These are phyloP conservation scores for Candida schatavii DNA, from an alignment of 805 yeast genomes.

Conservation along the genomic window DNA sequence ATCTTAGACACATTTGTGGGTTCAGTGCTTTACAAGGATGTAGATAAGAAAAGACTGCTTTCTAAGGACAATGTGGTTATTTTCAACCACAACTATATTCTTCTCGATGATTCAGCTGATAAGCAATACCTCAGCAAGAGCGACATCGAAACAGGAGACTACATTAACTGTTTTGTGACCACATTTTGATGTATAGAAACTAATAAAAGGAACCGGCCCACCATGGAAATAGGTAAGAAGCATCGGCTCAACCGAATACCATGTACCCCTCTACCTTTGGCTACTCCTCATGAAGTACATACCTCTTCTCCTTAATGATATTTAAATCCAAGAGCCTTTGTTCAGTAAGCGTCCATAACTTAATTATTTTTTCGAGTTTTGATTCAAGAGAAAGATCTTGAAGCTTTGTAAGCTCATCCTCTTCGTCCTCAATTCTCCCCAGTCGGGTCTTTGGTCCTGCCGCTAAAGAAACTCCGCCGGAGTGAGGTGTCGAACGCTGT, in stretches of 20 bases:
- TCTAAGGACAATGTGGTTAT: constrained; percentile 22
- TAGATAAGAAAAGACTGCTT: constrained; percentile 10
- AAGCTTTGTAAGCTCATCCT: constrained; percentile 21
- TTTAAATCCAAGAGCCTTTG: constrained; percentile 43
- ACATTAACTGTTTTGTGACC: constrained; percentile 28
- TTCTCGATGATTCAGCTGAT: constrained; percentile 20
- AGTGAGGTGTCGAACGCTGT: not conserved
- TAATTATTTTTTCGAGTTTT: constrained; percentile 51
- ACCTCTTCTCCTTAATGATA: constrained; percentile 23
- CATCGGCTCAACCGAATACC: too few species aligned
- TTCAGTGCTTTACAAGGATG: constrained; percentile 23
- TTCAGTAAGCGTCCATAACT: constrained; percentile 66
- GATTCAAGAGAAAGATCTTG: constrained; percentile 31
- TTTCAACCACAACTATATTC: constrained; percentile 26
- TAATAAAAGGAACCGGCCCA: not conserved
- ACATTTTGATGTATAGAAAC: not conserved
- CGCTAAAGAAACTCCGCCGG: not conserved
- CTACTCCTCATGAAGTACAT: constrained; percentile 17
- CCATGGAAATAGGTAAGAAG: not conserved
- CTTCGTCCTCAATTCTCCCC: constrained; percentile 4
- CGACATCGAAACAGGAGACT: constrained; percentile 42
- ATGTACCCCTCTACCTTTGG: not conserved
- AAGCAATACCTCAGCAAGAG: constrained; percentile 33
- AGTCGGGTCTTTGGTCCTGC: not conserved
- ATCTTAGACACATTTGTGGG: constrained; percentile 53